Evolutionary conservation across 1,284 basidiomycete species (phyloP), one percentile per base, ranked within the genome.

Genomic region (Clitocybe nebularis): DNA sequence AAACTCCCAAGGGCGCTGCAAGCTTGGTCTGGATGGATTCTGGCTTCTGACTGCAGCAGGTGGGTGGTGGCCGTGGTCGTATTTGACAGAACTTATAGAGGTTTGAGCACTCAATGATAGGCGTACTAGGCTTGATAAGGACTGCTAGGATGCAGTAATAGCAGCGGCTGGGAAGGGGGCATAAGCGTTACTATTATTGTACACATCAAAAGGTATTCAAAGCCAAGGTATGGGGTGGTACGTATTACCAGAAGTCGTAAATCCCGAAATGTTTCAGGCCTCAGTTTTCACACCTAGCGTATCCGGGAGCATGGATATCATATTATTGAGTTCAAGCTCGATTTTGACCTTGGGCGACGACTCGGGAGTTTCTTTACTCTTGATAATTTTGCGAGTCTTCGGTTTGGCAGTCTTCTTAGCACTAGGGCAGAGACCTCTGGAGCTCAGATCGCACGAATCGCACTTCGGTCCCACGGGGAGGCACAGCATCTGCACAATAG

Each of bases 71-170:
- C n/a, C n/a, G n/a, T n/a, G n/a, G n/a, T n/a, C n/a, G n/a, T n/a
- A n/a, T n/a, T n/a, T n/a, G n/a, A 4, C 54, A 91, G 89, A 70
- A 52, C 59, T 65, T 3, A 68, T 75, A 21, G 69, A 93, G 62
- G 56, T 62, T 5, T 68, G 77, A 11, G 79, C 84, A 1, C 72
- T 66, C 0, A 64, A 58, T 1, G 81, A 81, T 52, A 77, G 79
- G 46, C 91, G 88, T 55, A 84, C 89, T 0, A 62, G 71, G 34
- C 69, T 97, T 26, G 93, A 97, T 65, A 85, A 79, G 48, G 80
- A 77, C 2, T 96, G 97, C 63, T 97, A 94, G 93, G 88, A 94
- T 58, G 84, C 84, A 68, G 87, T 83, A 5, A 71, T 91, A 71
- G 52, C 39, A n/a, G 48, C 46, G 20, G 29, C 29, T 32, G n/a